Evolutionary conservation across 257 asterid genomes (phyloP).

Genomic region (Eustoma russellianum): DNA sequence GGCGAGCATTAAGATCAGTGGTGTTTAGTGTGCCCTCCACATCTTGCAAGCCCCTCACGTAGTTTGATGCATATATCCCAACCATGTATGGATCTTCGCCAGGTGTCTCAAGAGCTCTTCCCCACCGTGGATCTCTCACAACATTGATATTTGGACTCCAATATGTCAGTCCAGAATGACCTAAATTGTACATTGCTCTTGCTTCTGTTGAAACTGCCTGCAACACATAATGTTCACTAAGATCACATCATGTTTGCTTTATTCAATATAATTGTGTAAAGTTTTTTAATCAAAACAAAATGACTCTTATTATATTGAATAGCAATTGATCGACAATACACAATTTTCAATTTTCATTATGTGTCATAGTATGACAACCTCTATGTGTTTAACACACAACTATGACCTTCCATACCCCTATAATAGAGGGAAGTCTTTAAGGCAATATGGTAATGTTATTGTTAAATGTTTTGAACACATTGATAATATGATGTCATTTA

Average conservation of each 20-base stretch:
- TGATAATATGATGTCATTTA: not conserved
- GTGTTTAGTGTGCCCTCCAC: conserved; percentile 19
- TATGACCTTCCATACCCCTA: too few relatives aligned
- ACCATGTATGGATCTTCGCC: conserved; percentile 42
- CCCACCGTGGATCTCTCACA: conserved; percentile 49
- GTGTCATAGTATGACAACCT: too few relatives aligned
- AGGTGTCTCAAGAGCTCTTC: conserved; percentile 36
- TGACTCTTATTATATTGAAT: too few relatives aligned
- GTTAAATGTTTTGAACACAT: too few relatives aligned
- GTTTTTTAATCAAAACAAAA: too few relatives aligned
- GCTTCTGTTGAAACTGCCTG: conserved; percentile 46
- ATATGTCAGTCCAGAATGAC: conserved; percentile 40
- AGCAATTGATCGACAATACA: too few relatives aligned
- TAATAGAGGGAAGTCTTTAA: too few relatives aligned
- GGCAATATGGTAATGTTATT: too few relatives aligned
- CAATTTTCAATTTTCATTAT: too few relatives aligned
- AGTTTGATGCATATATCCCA: conserved; percentile 26
- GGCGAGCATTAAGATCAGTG: conserved; percentile 2
- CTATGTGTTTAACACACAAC: too few relatives aligned
- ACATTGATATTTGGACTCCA: conserved; percentile 51
- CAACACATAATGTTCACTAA: not conserved
- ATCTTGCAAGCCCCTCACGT: conserved; percentile 47
- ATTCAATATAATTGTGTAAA: too few relatives aligned
- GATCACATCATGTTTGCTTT: too few relatives aligned
- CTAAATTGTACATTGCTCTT: conserved; percentile 43